Base-by-base conservation (phyloP, 2,329 filamentous ascomycete genomes). In the Aspergillus sp. region DNA sequence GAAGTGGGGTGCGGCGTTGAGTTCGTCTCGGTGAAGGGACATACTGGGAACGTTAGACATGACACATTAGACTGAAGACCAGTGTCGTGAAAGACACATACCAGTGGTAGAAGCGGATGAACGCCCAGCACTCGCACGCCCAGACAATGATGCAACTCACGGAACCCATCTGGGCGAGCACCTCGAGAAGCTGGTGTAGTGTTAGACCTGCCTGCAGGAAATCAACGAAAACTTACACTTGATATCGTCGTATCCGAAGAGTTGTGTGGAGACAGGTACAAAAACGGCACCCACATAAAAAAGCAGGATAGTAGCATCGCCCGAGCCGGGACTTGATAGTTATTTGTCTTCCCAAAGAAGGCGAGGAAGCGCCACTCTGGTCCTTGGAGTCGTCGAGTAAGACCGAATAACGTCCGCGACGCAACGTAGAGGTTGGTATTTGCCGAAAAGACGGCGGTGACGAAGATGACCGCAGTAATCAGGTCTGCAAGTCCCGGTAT, bases 281-380 rank as follows among this genome's bases (percentile, higher is more conserved):
- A 57, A 47, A 78, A 78, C 2, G 76, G 77, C 9, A 78, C 70
- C 76, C 76, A 79, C 53, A 69, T 66, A 51, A 79, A 77, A n/a
- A 75, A 48, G 2, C 73, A 69, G 2, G 76, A 77, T 19, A 76
- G 64, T 7, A 76, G 62, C 61, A 78, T 70, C 2, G 76, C 74
- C 2, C 73, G 66, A 49, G 75, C 66, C 1, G 76, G 76, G 7
- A 78, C 74, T 6, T 62, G 56, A 8, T 63, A 57, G 6, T 55
- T 52, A 50, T 70, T 64, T 2, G 68, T 70, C 25, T 62, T 67
- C 2, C 68, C 68, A 52, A 70, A 66, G 45, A 58, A 67, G 1
- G 66, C 64, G n/a, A 69, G 52, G 52, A 53, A 40, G 4, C 41
- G 46, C 56, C 62, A 65, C 6, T 43, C 46, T 33, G 62, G 7